phyloP scores from a whole-genome alignment of 768 basidiomycete species.

The Russula lepida region DNA sequence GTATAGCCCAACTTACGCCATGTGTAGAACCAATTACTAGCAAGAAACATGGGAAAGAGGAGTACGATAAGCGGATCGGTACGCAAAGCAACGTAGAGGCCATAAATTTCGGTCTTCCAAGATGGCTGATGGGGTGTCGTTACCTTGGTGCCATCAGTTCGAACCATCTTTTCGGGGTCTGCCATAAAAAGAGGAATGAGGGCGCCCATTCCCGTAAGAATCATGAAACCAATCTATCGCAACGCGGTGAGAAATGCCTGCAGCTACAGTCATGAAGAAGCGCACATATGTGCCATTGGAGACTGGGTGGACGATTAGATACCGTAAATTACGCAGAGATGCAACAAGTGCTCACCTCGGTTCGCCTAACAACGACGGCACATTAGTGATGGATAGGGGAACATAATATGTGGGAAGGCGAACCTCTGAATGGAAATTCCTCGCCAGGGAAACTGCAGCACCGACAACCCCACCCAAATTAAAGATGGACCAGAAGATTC shows the following conservation, averaged over 20 bases:
- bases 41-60: conserved; percentile 80
- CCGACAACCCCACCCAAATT: conserved; percentile 77
- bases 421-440: conserved; percentile 58
- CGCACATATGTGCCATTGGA: conserved; percentile 69
- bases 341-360: conserved; percentile 23
- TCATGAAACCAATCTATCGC: conserved; percentile 61
- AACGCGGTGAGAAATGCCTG: background rate
- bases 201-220: conserved; percentile 64
- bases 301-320: conserved; percentile 32
- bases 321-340: background rate
- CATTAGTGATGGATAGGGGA: background rate
- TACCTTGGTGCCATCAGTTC: conserved; percentile 68
- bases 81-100: conserved; percentile 57
- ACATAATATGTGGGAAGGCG: conserved; percentile 20
- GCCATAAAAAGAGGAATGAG: conserved; percentile 61
- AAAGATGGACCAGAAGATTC: conserved; percentile 79
- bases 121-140: conserved; percentile 55
- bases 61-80: conserved; percentile 66
- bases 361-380: conserved; percentile 22
- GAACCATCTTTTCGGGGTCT: conserved; percentile 61
- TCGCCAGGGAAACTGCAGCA: conserved; percentile 61
- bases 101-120: conserved; percentile 68
- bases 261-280: background rate
- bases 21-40: conserved; percentile 80
- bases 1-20: conserved; percentile 48